phyloP scores from a whole-genome alignment of 768 basidiomycete species.

The Suillus ampliporus region DNA sequence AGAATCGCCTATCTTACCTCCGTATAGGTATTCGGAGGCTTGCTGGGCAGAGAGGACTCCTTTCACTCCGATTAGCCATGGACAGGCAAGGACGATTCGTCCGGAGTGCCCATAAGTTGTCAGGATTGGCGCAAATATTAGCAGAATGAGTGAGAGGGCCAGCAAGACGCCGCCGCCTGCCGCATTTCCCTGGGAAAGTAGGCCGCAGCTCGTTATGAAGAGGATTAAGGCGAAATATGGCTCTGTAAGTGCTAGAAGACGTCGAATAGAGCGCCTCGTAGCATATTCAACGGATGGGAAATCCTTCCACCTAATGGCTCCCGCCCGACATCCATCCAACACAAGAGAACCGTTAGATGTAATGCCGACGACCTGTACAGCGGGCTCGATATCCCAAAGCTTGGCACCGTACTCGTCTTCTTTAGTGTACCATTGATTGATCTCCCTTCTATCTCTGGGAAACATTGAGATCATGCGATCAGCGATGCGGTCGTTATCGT shows the following conservation, averaged over 20 bases:
- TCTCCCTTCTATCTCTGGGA: conserved; percentile 5
- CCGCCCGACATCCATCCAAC: conserved; percentile 28
- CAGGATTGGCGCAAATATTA: conserved; percentile 17
- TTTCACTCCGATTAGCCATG: conserved; percentile 31
- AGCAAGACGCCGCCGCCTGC: background rate
- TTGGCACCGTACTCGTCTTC: conserved; percentile 20
- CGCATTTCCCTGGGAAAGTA: background rate
- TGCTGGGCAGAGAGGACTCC: conserved; percentile 30
- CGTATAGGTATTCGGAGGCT: conserved; percentile 23
- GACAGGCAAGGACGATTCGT: conserved; percentile 21
- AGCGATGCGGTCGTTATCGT: conserved; percentile 24
- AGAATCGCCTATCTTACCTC: conserved; percentile 10
- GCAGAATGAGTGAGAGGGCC: conserved; percentile 11
- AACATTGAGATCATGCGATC: conserved; percentile 29
- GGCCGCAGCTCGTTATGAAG: background rate
- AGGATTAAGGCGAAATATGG: conserved; percentile 18
- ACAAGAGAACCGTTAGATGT: conserved; percentile 20
- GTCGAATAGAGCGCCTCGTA: conserved; percentile 15
- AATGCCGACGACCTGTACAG: conserved; percentile 23
- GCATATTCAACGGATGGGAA: conserved; percentile 25
- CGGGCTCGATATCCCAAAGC: conserved; percentile 26
- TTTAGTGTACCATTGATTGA: conserved; percentile 23
- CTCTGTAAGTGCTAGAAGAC: conserved; percentile 8
- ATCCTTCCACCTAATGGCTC: conserved; percentile 27
- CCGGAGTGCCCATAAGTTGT: conserved; percentile 25